A percentile compares a stretch with the other conserved stretches of the same genome.
Conservation (phyloP, 306 rosid species). For the Malus sylvestris region DNA sequence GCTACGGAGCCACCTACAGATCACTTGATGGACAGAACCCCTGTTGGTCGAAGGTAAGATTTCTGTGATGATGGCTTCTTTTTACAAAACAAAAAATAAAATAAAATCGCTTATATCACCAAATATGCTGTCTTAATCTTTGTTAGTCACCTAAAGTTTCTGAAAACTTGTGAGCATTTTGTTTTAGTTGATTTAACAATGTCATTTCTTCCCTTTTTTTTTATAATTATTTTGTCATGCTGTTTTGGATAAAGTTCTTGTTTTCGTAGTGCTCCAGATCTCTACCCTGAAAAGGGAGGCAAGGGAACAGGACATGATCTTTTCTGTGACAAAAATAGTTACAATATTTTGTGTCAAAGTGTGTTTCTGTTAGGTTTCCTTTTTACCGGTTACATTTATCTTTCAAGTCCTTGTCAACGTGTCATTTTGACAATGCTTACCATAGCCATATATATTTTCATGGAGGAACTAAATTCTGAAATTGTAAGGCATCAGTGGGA, state of each 20-base stretch:
- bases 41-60: conserved; percentile 74
- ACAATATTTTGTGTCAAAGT: background rate
- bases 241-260: background rate
- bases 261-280: background rate
- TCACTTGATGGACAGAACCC: conserved; percentile 75
- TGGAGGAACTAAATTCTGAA: background rate
- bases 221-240: background rate
- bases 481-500: background rate
- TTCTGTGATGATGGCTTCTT: background rate
- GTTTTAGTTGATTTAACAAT: background rate
- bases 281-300: background rate
- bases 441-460: background rate
- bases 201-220: background rate
- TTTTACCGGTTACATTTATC: background rate
- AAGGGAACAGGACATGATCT: background rate
- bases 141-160: background rate
- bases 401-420: background rate
- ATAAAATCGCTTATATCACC: background rate
- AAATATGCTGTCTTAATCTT: background rate
- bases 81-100: background rate
- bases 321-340: background rate
- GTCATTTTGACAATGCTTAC: background rate
- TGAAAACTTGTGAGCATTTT: background rate
- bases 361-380: background rate
- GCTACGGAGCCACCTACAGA: conserved; percentile 98